Evolutionary conservation across 352 stramenopile species (phyloP), one percentile per base, ranked within the genome.

Genomic region (Globisporangium orthogonon): DNA sequence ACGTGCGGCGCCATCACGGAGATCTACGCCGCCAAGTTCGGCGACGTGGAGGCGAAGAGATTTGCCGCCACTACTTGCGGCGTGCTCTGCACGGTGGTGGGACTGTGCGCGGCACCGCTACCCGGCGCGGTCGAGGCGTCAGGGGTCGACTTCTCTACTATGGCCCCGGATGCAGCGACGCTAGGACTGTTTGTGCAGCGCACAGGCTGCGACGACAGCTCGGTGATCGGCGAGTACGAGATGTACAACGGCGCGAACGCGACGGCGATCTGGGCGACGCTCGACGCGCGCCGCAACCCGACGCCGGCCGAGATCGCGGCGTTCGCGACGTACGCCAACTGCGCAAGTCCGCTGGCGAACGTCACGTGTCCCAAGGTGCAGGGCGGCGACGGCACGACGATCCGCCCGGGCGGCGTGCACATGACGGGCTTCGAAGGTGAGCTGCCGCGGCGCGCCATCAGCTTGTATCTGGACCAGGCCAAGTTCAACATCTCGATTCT

Each of bases 191-290:
- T 81, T 65, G 61, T 76, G 28, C 77, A 89, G 39, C 73, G 69
- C 56, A 89, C 82, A 45, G 81, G 81, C 61, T 91, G 81, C 43
- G 76, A 89, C 57, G 78, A 91, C 54, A 52, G 61, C 28, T 66
- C 47, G 23, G 69, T 74, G 33, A 86, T 88, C 50, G 74, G 74
- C 53, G 69, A 78, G 62, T 91, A 85, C 63, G 66, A 79, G n/a
- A 37, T 76, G 69, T 91, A 83, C 70, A 51, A 89, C 52, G 77
- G 77, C 56, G 68, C 72, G 54, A 74, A 44, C 7, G 60, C 62
- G 13, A 62, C 70, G 31, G 67, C 80, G 2, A 49, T 70, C n/a
- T 70, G 61, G 60, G 43, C 54, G 4, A 33, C 29, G 43, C 39
- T 70, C 18, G 61, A 61, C 15, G 14, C 29, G 35, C 46, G 41